phyloP scores from a whole-genome alignment of 768 basidiomycete species.

The Chalciporus chontae region DNA sequence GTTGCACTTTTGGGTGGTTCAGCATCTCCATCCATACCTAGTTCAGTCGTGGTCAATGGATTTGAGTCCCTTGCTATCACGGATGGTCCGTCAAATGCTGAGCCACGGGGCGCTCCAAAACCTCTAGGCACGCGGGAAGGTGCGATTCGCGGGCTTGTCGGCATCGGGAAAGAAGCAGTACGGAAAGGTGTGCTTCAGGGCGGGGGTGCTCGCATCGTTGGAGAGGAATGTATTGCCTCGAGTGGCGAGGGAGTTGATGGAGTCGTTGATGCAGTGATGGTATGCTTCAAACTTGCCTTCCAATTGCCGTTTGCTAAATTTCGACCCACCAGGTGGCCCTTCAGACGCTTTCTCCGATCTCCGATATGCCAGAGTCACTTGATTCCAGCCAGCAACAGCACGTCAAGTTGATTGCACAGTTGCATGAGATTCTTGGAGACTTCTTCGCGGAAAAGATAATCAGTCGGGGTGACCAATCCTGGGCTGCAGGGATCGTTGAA shows the following conservation, averaged over 20 bases:
- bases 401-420: conserved; percentile 38
- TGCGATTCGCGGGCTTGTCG: conserved; percentile 81
- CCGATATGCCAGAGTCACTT: conserved; percentile 57
- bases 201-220: conserved; percentile 73
- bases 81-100: conserved; percentile 37
- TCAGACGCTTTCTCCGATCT: conserved; percentile 52
- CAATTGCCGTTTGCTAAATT: not conserved
- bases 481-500: conserved; percentile 58
- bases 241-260: conserved; percentile 34
- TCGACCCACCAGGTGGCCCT: conserved; percentile 51
- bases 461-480: conserved; percentile 49
- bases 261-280: conserved; percentile 62
- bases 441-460: conserved; percentile 55
- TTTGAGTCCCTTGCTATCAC: conserved; percentile 26
- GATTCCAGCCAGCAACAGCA: conserved; percentile 50
- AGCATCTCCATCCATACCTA: conserved; percentile 4
- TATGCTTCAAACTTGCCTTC: conserved; percentile 27
- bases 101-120: conserved; percentile 40
- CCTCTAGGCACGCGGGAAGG: conserved; percentile 84
- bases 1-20: conserved; percentile 63
- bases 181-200: conserved; percentile 79
- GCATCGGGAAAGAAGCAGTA: conserved; percentile 82
- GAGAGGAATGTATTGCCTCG: conserved; percentile 51
- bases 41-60: conserved; percentile 20
- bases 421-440: conserved; percentile 56